phyloP scores from a whole-genome alignment of 768 basidiomycete genomes.

The Panaeolus cyanescens region DNA sequence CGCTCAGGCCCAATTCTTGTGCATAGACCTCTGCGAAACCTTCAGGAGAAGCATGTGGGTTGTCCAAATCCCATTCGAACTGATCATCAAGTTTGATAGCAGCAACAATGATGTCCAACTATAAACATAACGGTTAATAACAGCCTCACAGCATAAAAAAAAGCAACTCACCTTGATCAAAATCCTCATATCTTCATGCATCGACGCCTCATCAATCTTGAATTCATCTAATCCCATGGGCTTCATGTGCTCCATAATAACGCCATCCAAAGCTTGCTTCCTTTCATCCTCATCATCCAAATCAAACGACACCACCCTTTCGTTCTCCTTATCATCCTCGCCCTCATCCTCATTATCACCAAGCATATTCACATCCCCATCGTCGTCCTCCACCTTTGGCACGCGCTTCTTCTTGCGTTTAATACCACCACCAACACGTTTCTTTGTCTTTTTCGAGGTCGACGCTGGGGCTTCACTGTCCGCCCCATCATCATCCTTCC shows the following conservation, averaged over 20 bases:
- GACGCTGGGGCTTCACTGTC: constrained; percentile 6
- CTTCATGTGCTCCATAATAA: constrained; percentile 24
- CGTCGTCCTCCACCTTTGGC: constrained; percentile 27
- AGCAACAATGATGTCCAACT: constrained; percentile 96
- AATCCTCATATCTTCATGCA: constrained; percentile 88
- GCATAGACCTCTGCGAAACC: constrained; percentile 88
- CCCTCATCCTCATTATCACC: constrained; percentile 21
- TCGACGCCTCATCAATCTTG: constrained; percentile 61
- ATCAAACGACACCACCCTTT: constrained; percentile 16
- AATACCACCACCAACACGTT: constrained; percentile 1
- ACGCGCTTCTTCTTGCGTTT: constrained; percentile 17
- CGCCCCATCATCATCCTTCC: constrained; percentile 18
- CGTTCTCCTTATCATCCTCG: constrained; percentile 18
- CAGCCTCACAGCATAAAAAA: not conserved
- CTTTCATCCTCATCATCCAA: constrained; percentile 23
- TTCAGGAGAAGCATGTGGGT: constrained; percentile 80
- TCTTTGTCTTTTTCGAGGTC: constrained; percentile 14
- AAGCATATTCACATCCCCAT: constrained; percentile 20
- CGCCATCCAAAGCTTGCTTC: constrained; percentile 34
- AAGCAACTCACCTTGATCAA: constrained; percentile 66
- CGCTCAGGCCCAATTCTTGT: constrained; percentile 83
- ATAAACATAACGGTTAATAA: constrained; percentile 9
- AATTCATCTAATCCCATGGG: constrained; percentile 62
- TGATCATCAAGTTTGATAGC: constrained; percentile 93
- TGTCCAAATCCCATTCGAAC: constrained; percentile 97